These are phyloP conservation scores for Mortierella sp. DNA, from an alignment of 371 early-diverging fungal genomes.

Conservation along the genomic window DNA sequence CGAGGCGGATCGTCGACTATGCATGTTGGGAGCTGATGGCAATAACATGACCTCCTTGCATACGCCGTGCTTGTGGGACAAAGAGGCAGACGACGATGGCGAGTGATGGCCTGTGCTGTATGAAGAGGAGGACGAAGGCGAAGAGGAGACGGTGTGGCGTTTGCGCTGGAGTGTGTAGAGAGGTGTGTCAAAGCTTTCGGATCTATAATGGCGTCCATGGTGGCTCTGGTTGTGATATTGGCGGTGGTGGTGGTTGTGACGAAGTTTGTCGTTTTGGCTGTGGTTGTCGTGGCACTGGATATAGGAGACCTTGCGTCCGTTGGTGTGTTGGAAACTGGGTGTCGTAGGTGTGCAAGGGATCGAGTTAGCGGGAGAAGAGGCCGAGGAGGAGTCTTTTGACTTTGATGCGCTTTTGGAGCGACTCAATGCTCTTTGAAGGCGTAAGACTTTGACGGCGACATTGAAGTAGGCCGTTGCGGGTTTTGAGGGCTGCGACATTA, in stretches of 20 bases:
- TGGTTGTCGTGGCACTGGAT: constrained; percentile 16
- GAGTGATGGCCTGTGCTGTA: neutral
- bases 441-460: constrained; percentile 42
- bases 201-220: constrained; percentile 7
- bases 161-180: constrained; percentile 33
- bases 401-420: constrained; percentile 20
- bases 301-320: constrained; percentile 40
- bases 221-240: constrained; percentile 1
- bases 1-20: constrained; percentile 24
- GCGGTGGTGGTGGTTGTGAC: constrained; percentile 3
- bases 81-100: neutral
- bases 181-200: constrained; percentile 27
- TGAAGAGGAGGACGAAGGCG: neutral
- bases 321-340: constrained; percentile 42
- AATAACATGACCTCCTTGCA: constrained; percentile 11
- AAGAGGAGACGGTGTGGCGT: constrained; percentile 14
- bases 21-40: constrained; percentile 15
- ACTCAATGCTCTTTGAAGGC: constrained; percentile 35
- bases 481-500: constrained; percentile 44
- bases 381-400: constrained; percentile 19
- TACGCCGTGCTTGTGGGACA: constrained; percentile 3
- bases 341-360: constrained; percentile 22
- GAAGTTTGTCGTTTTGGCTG: neutral
- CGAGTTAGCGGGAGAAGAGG: constrained; percentile 10
- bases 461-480: constrained; percentile 41